Percentiles rank a stretch among this genome's conserved stretches.
These are phyloP conservation scores for Eucalyptus rudis DNA, from an alignment of 345 rosid species.

Conservation along the genomic window DNA sequence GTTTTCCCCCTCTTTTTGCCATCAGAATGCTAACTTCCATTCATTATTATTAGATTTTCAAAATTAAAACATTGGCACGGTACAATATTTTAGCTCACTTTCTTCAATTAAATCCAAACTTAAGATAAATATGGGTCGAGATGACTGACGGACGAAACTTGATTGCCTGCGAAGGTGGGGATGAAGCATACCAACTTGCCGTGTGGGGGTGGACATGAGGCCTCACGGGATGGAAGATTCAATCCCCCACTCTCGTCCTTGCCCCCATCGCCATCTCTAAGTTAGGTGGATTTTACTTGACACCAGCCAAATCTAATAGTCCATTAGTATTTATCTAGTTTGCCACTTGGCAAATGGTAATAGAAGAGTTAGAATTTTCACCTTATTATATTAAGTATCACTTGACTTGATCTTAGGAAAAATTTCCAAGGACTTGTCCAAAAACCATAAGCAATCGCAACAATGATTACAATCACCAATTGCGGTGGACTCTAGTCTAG, in stretches of 20 bases:
- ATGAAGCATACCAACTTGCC: neutral
- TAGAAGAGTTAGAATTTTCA: neutral
- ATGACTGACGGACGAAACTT: accelerated
- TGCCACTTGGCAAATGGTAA: neutral
- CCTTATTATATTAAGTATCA: neutral
- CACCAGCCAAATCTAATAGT: neutral
- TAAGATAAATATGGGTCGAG: neutral
- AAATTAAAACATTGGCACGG: neutral
- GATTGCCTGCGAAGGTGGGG: neutral
- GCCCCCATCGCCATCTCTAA: neutral
- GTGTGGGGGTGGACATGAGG: neutral
- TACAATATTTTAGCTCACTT: neutral
- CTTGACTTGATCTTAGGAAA: neutral
- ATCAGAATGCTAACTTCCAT: neutral
- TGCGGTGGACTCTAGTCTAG: neutral
- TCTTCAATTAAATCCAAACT: neutral
- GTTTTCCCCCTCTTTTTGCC: accelerated
- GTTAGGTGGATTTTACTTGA: neutral
- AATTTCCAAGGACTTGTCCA: neutral
- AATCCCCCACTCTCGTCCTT: neutral
- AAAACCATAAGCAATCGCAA: neutral
- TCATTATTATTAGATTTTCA: neutral
- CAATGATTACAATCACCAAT: neutral
- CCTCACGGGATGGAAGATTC: neutral
- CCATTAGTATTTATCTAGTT: neutral